Evolutionary conservation across 192 early-diverging fungal species (phyloP).

Genomic region (Radiomyces spectabilis): DNA sequence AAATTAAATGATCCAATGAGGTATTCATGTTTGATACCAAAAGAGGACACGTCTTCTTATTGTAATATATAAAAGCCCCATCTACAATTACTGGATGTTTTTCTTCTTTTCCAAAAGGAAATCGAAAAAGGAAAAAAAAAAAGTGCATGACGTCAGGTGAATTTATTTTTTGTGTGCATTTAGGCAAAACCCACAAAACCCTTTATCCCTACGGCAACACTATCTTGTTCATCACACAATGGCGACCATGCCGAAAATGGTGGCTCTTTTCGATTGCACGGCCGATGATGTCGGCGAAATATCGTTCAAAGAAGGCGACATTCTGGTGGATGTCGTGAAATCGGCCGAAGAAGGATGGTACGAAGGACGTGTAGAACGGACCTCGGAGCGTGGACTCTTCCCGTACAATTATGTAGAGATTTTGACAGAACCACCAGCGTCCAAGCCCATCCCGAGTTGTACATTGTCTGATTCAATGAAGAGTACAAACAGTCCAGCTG

Average conservation of each 20-base stretch:
- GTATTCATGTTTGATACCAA: too few species aligned
- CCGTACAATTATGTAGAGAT: constrained; percentile 53
- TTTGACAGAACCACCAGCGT: constrained; percentile 6
- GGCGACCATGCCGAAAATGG: constrained; percentile 26
- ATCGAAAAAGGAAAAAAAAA: too few species aligned
- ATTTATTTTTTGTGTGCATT: too few species aligned
- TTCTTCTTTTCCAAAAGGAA: too few species aligned
- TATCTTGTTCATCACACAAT: constrained; percentile 3
- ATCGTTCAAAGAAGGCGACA: constrained; percentile 44
- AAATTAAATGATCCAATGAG: too few species aligned
- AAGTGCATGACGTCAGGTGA: too few species aligned
- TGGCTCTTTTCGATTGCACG: constrained; percentile 49
- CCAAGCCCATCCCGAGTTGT: background rate
- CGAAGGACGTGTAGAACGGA: constrained; percentile 38
- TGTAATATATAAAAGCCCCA: too few species aligned
- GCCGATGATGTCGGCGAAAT: constrained; percentile 53
- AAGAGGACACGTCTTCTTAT: too few species aligned
- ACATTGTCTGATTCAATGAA: background rate
- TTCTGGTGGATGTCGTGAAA: constrained; percentile 39
- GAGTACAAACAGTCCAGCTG: background rate
- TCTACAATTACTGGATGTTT: too few species aligned
- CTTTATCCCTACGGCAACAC: too few species aligned
- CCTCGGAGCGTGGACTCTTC: constrained; percentile 41
- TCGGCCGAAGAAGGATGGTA: constrained; percentile 53
- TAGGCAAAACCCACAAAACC: too few species aligned